phyloP scores from a whole-genome alignment of 2,329 filamentous ascomycete species.

The Colletotrichum sp. region DNA sequence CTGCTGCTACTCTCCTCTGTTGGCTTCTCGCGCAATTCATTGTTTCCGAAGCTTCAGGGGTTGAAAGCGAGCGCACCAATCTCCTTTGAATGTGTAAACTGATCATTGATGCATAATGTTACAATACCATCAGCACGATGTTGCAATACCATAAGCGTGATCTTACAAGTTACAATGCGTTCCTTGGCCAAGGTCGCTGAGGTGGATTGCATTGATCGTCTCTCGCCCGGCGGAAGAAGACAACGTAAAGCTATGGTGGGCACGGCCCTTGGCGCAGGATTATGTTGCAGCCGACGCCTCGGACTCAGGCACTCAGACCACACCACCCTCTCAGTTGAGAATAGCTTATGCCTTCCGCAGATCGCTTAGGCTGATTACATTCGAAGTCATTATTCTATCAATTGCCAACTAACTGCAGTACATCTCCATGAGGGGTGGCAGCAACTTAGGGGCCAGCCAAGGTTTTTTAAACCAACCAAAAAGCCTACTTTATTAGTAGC shows the following conservation, averaged over 20 bases:
- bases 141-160: constrained; percentile 1
- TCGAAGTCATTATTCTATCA: not conserved
- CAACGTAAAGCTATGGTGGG: not conserved
- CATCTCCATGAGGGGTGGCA: not conserved
- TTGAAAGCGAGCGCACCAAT: not conserved
- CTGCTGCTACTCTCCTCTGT: not conserved
- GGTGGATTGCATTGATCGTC: not conserved
- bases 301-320: not conserved
- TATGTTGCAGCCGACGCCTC: not conserved
- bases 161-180: not conserved
- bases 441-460: not conserved
- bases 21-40: not conserved
- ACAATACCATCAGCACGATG: not conserved
- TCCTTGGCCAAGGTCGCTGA: not conserved
- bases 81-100: not conserved
- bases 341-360: not conserved
- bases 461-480: not conserved
- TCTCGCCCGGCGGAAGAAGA: not conserved
- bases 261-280: not conserved
- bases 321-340: not conserved
- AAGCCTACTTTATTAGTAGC: not conserved
- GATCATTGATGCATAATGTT: not conserved
- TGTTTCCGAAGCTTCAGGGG: not conserved
- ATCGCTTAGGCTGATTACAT: not conserved
- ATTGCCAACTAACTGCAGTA: not conserved